Conservation (phyloP, 1,139 yeast genomes). For the Yamadazyma mexicana region DNA sequence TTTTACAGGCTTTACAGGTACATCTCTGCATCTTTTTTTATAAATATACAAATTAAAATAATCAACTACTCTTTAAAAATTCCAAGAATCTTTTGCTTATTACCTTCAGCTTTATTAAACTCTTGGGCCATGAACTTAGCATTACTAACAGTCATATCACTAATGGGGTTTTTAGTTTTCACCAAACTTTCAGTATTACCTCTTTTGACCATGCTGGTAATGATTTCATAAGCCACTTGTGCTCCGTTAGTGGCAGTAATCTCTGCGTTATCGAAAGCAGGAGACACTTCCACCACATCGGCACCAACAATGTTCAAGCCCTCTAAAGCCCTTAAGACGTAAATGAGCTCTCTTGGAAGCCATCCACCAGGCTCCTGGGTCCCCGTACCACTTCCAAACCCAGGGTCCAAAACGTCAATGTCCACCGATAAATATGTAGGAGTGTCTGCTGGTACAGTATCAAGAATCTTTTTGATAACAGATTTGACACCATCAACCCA, state of each 20-base stretch:
- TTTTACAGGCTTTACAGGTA: conserved; percentile 12
- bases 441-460: conserved; percentile 50
- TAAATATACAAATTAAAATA: too few relatives aligned
- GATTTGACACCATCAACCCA: conserved; percentile 60
- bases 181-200: conserved; percentile 29
- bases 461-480: conserved; percentile 51
- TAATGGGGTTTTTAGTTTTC: conserved; percentile 2
- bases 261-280: conserved; percentile 72
- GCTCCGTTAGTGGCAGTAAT: conserved; percentile 77
- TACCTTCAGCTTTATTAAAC: conserved; percentile 6
- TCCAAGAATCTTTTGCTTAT: conserved; percentile 8
- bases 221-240: conserved; percentile 67
- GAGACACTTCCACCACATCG: conserved; percentile 77
- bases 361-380: conserved; percentile 85
- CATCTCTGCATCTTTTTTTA: conserved; percentile 18
- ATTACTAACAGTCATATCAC: conserved; percentile 2
- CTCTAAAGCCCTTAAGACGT: conserved; percentile 59
- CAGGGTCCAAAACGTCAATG: conserved; percentile 74
- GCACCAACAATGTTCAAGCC: conserved; percentile 69
- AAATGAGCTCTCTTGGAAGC: conserved; percentile 71
- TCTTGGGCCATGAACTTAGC: conserved; percentile 2
- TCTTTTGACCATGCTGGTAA: conserved; percentile 72
- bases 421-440: conserved; percentile 77
- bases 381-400: conserved; percentile 80
- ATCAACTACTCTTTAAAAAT: conserved; percentile 3